Percentiles rank a stretch among this genome's conserved stretches.
These are phyloP conservation scores for Vitis hybrid DNA, from an alignment of 177 flowering plant species.

Conservation along the genomic window DNA sequence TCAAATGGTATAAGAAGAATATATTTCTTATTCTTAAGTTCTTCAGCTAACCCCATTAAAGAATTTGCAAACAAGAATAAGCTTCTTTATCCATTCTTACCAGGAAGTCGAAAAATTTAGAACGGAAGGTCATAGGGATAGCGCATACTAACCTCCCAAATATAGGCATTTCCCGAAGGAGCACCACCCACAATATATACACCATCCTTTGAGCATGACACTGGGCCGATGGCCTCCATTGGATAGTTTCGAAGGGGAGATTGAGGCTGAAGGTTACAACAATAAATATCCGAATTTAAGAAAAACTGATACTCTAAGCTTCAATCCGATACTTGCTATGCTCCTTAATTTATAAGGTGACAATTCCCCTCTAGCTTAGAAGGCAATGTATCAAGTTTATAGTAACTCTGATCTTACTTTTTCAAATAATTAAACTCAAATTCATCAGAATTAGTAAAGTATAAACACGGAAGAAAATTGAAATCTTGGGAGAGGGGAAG, in stretches of 20 bases:
- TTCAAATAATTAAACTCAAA: neutral
- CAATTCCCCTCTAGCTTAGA: no score
- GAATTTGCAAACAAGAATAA: neutral
- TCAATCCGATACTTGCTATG: neutral
- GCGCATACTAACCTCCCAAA: slow-evolving; percentile 51
- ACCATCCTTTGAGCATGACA: slow-evolving; percentile 49
- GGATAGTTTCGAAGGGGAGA: slow-evolving; percentile 43
- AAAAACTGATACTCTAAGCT: neutral
- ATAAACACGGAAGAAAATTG: no score
- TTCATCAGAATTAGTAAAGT: no score
- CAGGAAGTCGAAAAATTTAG: neutral
- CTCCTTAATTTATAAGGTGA: no score
- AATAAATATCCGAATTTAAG: neutral
- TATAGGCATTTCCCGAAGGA: slow-evolving; percentile 51
- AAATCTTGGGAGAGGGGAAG: no score
- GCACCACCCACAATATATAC: slow-evolving; percentile 57
- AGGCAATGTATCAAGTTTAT: no score
- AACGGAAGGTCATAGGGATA: neutral
- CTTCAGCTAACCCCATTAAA: neutral
- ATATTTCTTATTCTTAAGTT: no score
- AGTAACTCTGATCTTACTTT: no score
- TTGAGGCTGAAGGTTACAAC: slow-evolving; percentile 37
- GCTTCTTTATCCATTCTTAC: neutral
- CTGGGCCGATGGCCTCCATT: slow-evolving; percentile 53
- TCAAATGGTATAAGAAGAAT: no score